Evolutionary conservation across 345 rosid species (phyloP), one percentile per base, ranked within the genome.

Genomic region (Eucalyptus globulus): DNA sequence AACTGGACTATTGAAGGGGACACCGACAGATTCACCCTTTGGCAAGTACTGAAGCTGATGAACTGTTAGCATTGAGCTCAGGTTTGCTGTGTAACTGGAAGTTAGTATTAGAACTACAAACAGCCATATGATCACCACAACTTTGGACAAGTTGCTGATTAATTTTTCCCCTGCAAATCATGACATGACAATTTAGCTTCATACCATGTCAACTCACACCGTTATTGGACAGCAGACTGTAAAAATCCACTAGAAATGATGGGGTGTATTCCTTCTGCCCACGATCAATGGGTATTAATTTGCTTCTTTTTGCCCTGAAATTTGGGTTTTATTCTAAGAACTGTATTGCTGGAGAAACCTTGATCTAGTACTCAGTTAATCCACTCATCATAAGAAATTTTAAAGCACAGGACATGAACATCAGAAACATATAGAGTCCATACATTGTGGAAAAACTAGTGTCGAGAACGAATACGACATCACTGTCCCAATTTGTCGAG

Each of bases 21-120:
- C 86, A 9, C 76, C 14, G 17, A 88, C 72, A 45, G 89, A 87
- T 7, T 31, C n/a, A 2, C 87, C 45, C 24, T 91, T 53, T 6
- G 93, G 93, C 13, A 34, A 72, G 81, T 11, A 34, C 80, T 91
- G 89, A 88, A 94, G 76, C 49, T 89, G 91, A 69, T 89, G 91
- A 1, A 95, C 91, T 8, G 96, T 95, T 87, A 94, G 58, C 87
- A 93, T 87, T 22, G 95, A 92, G 44, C 95, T 88, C 26, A 95
- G 90, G 47, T 92, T 94, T 60, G 97, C 95, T 6, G 93, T 93
- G 83, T 95, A 95, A 87, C 95, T 94, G 60, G 94, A 88, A 6
- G 94, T 90, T 47, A 95, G 50, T 83, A 94, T 93, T 13, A 95
- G 92, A 24, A 94, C 95, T 47, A 91, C 92, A 88, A 93, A 93